Conservation (phyloP, 2,329 filamentous ascomycete species). For the Boeremia exigua region DNA sequence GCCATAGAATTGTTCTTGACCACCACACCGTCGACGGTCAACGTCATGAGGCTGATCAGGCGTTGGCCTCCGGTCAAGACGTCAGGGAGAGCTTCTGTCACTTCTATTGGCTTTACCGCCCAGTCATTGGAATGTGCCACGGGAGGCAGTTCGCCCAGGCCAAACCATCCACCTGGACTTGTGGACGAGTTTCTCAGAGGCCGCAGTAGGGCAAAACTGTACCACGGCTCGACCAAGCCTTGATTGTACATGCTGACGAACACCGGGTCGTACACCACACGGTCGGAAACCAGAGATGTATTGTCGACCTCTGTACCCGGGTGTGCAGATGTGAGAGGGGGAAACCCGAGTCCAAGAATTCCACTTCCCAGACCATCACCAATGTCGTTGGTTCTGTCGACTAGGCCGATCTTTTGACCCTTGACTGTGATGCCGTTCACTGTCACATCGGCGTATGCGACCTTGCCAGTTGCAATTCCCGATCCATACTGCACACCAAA, state of each 20-base stretch:
- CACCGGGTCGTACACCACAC: neutral
- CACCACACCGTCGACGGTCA: neutral
- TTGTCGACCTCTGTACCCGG: conserved; percentile 2
- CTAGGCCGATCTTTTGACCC: conserved; percentile 1
- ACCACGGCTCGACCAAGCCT: conserved; percentile 3
- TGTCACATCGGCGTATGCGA: conserved; percentile 4
- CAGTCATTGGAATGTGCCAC: conserved; percentile 5
- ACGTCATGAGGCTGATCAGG: conserved; percentile 2
- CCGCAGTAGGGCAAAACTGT: conserved; percentile 3
- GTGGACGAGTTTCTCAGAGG: neutral
- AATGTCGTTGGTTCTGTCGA: conserved; percentile 4
- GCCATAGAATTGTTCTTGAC: neutral
- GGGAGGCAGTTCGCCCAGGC: conserved; percentile 4
- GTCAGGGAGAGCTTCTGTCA: conserved; percentile 2
- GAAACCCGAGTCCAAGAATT: conserved; percentile 1
- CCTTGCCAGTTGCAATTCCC: neutral
- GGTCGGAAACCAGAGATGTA: neutral
- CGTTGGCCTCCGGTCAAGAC: neutral
- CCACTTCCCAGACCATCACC: conserved; percentile 5
- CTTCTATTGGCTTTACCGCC: conserved; percentile 6
- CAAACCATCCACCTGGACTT: conserved; percentile 3
- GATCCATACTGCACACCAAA: conserved; percentile 6
- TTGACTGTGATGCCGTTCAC: neutral
- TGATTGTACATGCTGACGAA: conserved; percentile 8
- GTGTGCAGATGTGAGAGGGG: conserved; percentile 4